Percentiles rank a stretch among this genome's conserved stretches.
Conservation (phyloP, 768 basidiomycete genomes). For the Mycena kentingensis region DNA sequence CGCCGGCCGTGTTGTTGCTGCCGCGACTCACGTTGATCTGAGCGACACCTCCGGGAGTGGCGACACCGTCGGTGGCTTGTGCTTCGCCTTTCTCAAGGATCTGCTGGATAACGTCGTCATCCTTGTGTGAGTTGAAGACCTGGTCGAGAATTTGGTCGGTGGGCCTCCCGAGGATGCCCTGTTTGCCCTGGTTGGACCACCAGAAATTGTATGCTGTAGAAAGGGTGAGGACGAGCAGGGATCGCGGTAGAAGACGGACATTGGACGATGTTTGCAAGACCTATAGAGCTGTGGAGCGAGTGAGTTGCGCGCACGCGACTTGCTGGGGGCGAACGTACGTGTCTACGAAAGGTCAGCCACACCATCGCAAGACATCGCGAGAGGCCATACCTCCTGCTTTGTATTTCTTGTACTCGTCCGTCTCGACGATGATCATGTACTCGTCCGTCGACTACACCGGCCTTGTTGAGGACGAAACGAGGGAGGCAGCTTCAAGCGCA, state of each 20-base stretch:
- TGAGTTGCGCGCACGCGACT: constrained; percentile 8
- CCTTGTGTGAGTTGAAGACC: constrained; percentile 64
- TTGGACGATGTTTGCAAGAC: constrained; percentile 78
- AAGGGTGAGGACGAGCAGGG: neutral
- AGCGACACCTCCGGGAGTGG: constrained; percentile 20
- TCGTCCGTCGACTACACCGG: constrained; percentile 73
- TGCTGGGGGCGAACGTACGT: constrained; percentile 50
- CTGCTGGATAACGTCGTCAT: constrained; percentile 58
- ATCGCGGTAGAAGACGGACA: constrained; percentile 49
- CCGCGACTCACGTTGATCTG: constrained; percentile 30
- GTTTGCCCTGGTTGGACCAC: constrained; percentile 69
- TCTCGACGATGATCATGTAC: constrained; percentile 69
- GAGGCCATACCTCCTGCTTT: constrained; percentile 67
- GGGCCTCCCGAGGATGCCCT: constrained; percentile 72
- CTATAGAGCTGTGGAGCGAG: constrained; percentile 53
- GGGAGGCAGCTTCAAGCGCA: too few relatives aligned
- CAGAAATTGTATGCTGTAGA: constrained; percentile 69
- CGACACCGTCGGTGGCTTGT: constrained; percentile 53
- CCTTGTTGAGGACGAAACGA: too few relatives aligned
- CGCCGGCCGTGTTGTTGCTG: constrained; percentile 1
- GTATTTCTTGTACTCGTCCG: constrained; percentile 74
- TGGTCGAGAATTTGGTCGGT: constrained; percentile 86
- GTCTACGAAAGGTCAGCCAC: constrained; percentile 45
- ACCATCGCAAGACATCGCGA: constrained; percentile 21
- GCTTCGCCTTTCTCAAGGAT: constrained; percentile 67